Evolutionary conservation across 768 basidiomycete genomes (phyloP).

Genomic region (Termitomyces sp.): DNA sequence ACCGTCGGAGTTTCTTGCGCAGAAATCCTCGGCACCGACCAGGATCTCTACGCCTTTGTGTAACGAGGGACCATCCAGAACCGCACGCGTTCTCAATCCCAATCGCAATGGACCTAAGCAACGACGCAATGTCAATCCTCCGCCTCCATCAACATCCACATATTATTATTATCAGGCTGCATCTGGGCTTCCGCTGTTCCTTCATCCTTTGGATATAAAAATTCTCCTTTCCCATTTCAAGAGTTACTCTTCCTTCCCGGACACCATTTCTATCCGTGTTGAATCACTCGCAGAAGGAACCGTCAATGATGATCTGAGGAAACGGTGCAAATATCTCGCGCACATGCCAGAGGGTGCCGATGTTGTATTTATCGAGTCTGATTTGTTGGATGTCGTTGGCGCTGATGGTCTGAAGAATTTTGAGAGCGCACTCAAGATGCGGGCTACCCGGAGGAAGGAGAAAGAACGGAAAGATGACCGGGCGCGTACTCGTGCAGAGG

Average conservation of each 20-base stretch:
- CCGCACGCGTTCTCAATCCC: conserved; percentile 21
- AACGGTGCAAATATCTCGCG: conserved; percentile 92
- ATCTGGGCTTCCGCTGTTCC: conserved; percentile 84
- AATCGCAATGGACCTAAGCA: conserved; percentile 46
- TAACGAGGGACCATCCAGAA: background rate
- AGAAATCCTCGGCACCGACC: conserved; percentile 22
- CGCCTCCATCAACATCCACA: conserved; percentile 80
- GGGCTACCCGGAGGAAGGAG: conserved; percentile 70
- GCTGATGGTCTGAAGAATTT: conserved; percentile 73
- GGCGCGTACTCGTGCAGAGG: conserved; percentile 74
- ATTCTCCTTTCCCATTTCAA: conserved; percentile 83
- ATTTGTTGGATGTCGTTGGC: conserved; percentile 75
- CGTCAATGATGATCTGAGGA: conserved; percentile 89
- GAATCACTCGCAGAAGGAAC: conserved; percentile 71
- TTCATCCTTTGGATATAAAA: conserved; percentile 94
- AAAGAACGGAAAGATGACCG: conserved; percentile 84
- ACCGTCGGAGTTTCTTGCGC: conserved; percentile 55
- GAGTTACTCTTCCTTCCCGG: conserved; percentile 79
- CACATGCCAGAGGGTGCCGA: conserved; percentile 91
- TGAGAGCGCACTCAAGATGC: conserved; percentile 73
- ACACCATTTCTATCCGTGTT: conserved; percentile 73
- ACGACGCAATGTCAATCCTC: conserved; percentile 78
- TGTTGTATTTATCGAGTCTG: conserved; percentile 89
- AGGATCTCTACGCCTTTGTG: conserved; percentile 8
- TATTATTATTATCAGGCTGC: conserved; percentile 97